Base-by-base conservation (phyloP, 495 filamentous ascomycete genomes). In the Chaetomidium leptoderma region DNA sequence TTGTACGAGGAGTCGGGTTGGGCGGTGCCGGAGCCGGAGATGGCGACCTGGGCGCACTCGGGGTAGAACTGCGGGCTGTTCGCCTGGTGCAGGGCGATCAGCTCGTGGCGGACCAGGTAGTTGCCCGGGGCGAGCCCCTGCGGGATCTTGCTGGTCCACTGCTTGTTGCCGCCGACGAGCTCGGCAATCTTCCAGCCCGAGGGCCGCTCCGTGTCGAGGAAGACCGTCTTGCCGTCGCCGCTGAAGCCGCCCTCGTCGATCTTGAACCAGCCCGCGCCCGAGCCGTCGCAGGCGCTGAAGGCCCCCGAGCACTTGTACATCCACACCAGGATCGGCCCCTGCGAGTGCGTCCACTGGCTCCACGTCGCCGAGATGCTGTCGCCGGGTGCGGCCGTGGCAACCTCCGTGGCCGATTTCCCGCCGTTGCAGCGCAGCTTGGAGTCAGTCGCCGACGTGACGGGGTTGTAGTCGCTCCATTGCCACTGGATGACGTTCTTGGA, bases 41-140 rank as follows among this genome's bases (percentile, higher is more conserved):
- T 72, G 30, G 62, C 69, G 59, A 84, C 59, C 69, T 83, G 81
- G 0, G 81, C 81, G 59, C 80, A 84, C 67, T 84, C 81, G 44
- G 80, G 76, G 71, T 84, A 84, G 65, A 81, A 84, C 67, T 84
- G 81, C 1, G 80, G 81, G 6, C 76, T 72, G 63, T 83, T 81
- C 39, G 80, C 78, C 66, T 83, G 80, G 63, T 84, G 81, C n/a
- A 83, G 78, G 40, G 81, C 81, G 43, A 84, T 71, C 56, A 83
- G 62, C 68, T 84, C 81, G 69, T 84, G 81, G 58, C 80, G 72
- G 67, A 83, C 77, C 55, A 84, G 74, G 66, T 83, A 83, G 69
- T 80, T 79, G 54, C 81, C 81, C 10, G 77, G 71, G 24, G 75
- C 75, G 16, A 83, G 71, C 32, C 50, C 70, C n/a, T 59, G 42